phyloP scores from a whole-genome alignment of 108 stramenopile genomes.

The Parietichytrium sp. region DNA sequence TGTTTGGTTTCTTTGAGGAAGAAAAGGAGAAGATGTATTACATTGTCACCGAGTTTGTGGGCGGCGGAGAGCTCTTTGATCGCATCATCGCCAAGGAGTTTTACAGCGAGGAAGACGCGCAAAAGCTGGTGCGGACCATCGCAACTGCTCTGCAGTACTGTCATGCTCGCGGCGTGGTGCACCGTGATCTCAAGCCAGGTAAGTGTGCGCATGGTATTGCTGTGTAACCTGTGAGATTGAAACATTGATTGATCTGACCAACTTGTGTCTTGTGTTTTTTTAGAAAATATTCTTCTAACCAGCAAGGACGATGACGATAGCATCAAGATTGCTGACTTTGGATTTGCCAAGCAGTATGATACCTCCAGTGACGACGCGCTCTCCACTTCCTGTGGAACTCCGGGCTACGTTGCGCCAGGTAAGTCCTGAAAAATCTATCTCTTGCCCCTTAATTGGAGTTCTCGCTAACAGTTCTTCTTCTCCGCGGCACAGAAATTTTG shows the following conservation, averaged over 20 bases:
- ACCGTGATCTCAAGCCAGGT: constrained; percentile 82
- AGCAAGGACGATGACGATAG: constrained; percentile 74
- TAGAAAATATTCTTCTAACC: constrained; percentile 85
- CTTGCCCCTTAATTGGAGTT: too few relatives aligned
- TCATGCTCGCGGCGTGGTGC: constrained; percentile 77
- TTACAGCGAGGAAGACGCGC: constrained; percentile 89
- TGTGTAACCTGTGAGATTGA: too few relatives aligned
- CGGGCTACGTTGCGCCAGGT: constrained; percentile 54
- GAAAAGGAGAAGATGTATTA: constrained; percentile 64
- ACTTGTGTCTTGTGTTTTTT: too few relatives aligned
- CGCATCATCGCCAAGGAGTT: constrained; percentile 82
- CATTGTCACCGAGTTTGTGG: constrained; percentile 82
- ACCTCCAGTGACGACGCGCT: constrained; percentile 64
- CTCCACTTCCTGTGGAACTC: constrained; percentile 90
- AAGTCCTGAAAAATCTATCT: too few relatives aligned
- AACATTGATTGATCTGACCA: too few relatives aligned
- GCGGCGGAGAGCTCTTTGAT: constrained; percentile 94
- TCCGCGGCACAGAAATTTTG: constrained; percentile 68
- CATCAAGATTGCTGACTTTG: constrained; percentile 97
- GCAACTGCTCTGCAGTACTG: constrained; percentile 76
- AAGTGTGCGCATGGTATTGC: too few relatives aligned
- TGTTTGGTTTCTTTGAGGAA: constrained; percentile 86
- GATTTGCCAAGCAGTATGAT: constrained; percentile 85
- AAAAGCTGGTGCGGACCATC: constrained; percentile 71
- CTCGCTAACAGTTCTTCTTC: too few relatives aligned